These are phyloP conservation scores for Aureobasidium lini DNA, from an alignment of 2,329 filamentous ascomycete genomes.

Conservation along the genomic window DNA sequence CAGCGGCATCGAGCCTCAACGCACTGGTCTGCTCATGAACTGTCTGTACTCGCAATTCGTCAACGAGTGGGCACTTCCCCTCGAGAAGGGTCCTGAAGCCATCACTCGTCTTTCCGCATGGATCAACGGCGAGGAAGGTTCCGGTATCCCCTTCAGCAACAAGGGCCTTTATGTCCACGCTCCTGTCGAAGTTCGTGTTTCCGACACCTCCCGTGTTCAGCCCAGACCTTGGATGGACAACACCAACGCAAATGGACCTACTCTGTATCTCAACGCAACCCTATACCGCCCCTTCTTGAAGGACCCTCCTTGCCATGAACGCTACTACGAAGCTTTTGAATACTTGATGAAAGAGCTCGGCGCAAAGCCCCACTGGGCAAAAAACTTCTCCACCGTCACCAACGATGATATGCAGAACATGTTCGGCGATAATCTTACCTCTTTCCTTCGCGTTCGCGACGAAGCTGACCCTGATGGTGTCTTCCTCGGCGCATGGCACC, in stretches of 20 bases:
- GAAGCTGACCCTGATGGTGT: constrained; percentile 72
- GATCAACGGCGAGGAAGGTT: constrained; percentile 67
- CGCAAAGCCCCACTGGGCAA: constrained; percentile 83
- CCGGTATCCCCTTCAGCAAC: constrained; percentile 70
- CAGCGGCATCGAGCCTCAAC: constrained; percentile 71
- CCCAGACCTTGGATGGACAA: constrained; percentile 65
- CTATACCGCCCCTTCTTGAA: constrained; percentile 74
- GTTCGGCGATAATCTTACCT: constrained; percentile 60
- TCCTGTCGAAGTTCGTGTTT: constrained; percentile 85
- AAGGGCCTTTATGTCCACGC: constrained; percentile 76
- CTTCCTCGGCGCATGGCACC: constrained; percentile 88
- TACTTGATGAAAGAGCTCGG: constrained; percentile 82
- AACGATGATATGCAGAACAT: constrained; percentile 52
- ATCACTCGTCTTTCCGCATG: constrained; percentile 76
- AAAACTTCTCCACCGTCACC: constrained; percentile 66
- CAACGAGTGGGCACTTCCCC: constrained; percentile 93
- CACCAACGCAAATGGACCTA: constrained; percentile 59
- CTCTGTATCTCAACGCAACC: constrained; percentile 83
- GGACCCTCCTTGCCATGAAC: constrained; percentile 66
- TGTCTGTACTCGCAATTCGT: constrained; percentile 98
- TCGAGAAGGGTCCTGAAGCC: constrained; percentile 79
- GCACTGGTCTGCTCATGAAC: constrained; percentile 83
- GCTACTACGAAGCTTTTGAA: constrained; percentile 87
- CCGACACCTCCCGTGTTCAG: constrained; percentile 53
- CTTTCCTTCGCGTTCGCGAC: constrained; percentile 62